A percentile compares a stretch with the other conserved stretches of the same genome.
Evolutionary conservation across 2,329 filamentous ascomycete species (phyloP).

Genomic region (Fusarium fujikuroi): DNA sequence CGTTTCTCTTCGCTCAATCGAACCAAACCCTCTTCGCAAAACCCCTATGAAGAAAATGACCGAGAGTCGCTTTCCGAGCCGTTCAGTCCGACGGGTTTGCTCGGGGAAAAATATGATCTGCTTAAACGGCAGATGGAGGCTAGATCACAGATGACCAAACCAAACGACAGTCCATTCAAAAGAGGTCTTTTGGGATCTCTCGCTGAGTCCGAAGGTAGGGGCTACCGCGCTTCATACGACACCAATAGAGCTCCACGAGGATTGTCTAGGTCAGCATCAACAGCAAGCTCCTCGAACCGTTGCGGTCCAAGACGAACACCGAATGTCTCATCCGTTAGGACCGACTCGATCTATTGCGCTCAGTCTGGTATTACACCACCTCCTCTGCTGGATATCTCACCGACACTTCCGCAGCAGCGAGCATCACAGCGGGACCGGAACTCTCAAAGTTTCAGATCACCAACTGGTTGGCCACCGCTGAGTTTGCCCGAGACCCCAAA

Average conservation of each 20-base stretch:
- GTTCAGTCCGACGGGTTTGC: neutral
- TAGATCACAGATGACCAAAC: neutral
- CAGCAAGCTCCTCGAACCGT: neutral
- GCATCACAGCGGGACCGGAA: neutral
- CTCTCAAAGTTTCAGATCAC: rapidly evolving
- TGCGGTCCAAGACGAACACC: neutral
- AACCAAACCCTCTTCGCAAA: neutral
- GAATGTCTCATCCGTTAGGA: neutral
- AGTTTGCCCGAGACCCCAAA: rapidly evolving
- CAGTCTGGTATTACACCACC: neutral
- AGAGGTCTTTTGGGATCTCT: neutral
- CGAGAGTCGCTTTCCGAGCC: neutral
- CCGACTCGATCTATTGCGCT: constrained; percentile 8
- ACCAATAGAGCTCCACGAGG: rapidly evolving
- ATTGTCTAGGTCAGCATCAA: neutral
- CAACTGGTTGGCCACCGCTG: rapidly evolving
- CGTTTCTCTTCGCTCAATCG: rapidly evolving
- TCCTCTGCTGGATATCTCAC: neutral
- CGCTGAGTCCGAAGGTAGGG: rapidly evolving
- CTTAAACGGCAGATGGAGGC: neutral
- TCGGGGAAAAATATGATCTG: constrained; percentile 4
- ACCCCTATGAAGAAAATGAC: rapidly evolving
- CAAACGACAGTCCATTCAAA: neutral
- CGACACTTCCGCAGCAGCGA: neutral
- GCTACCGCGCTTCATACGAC: neutral